Base-by-base conservation (phyloP, 106 monocot genomes). In the Dendrobium officinale region DNA sequence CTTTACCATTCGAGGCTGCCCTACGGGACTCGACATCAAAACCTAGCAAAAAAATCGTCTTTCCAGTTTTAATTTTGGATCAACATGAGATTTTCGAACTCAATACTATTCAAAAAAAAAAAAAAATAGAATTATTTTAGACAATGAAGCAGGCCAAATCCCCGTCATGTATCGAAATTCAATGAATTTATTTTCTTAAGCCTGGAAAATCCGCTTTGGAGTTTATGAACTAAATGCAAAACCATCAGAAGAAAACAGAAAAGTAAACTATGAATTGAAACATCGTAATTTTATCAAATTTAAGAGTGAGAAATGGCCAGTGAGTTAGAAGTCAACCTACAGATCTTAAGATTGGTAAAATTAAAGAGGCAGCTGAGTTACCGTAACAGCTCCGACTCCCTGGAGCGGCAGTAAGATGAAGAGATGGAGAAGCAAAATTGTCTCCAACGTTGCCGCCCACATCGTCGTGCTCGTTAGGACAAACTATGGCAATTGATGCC, bases 341-440 rank as follows among this genome's bases (percentile, higher is more conserved):
- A 4, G 33, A 15, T 11, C 33, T 16, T 33, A 40, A 16, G 72
- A 16, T 15, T 40, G 8, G 37, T 26, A 72, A 40, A 74, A 44
- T 16, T 6, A 74, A 40, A 43, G n/a, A 44, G 40, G 2, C 0
- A 2, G 42, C 22, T 10, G 74, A 5, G 19, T 42, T 74, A 43
- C 74, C 74, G 43, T 42, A 18, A 74, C 43, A 74, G 74, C 74
- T 74, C 43, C 74, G 74, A 2, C 74, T 74, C 42, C 74, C 16
- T 20, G 74, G 9, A 74, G 42, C 74, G 29, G 43, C 74, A 74
- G 74, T n/a, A 33, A 43, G 43, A 74, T 6, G 19, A 74, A 18
- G 44, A 74, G 13, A 1, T 18, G 42, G 43, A 74, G n/a, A 74
- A 74, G 42, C 0, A 44, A 42, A 20, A 74, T n/a, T 42, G 41